Conservation (phyloP, 352 stramenopile genomes). For the Globisporangium paroecandrum region DNA sequence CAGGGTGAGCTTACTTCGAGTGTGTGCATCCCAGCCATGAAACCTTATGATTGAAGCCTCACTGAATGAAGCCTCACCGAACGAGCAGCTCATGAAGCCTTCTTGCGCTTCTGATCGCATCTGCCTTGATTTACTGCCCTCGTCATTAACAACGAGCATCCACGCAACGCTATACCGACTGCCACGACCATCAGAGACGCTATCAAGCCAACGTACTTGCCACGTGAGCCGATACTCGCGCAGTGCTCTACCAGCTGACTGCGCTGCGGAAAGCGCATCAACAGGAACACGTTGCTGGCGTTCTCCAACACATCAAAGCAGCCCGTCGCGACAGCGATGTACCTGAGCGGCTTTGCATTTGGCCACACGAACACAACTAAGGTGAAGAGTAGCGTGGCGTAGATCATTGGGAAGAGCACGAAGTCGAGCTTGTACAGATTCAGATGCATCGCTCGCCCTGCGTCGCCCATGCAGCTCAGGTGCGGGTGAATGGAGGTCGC, state of each 20-base stretch:
- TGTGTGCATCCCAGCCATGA: no score
- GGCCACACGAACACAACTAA: slow-evolving; percentile 20
- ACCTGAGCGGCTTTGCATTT: not conserved
- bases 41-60: no score
- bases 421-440: slow-evolving; percentile 28
- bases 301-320: slow-evolving; percentile 18
- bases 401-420: slow-evolving; percentile 30
- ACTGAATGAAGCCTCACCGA: no score
- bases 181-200: not conserved
- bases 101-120: not conserved
- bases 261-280: slow-evolving; percentile 14
- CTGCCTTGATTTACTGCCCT: not conserved
- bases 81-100: not conserved
- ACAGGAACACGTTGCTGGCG: slow-evolving; percentile 13
- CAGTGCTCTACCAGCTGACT: not conserved
- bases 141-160: not conserved
- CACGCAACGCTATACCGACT: not conserved
- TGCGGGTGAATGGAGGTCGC: slow-evolving; percentile 22
- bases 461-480: slow-evolving; percentile 24
- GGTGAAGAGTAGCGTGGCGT: slow-evolving; percentile 18
- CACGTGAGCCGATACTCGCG: slow-evolving; percentile 7
- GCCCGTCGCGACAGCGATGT: slow-evolving; percentile 10
- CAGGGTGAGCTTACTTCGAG: not conserved
- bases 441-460: slow-evolving; percentile 23
- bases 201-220: slow-evolving; percentile 2